Base-by-base conservation (phyloP, 495 filamentous ascomycete species). In the Massariosphaeria phaeospora region DNA sequence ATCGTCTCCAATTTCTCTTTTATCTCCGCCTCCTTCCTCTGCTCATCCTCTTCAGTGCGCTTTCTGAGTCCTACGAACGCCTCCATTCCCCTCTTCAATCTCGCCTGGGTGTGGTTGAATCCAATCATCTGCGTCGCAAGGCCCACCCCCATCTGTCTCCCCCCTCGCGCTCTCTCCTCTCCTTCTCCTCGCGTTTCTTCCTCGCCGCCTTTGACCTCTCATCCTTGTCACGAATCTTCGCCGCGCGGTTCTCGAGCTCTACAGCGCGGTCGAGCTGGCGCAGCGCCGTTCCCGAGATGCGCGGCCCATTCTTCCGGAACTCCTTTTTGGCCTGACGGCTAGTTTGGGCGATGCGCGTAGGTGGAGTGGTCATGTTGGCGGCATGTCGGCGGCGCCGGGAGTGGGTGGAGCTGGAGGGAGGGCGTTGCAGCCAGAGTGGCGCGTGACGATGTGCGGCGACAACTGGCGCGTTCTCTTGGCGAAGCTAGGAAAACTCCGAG, bases 91-190 rank as follows among this genome's bases (percentile, higher is more conserved):
- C 13, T 55, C 58, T 61, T 63, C 47, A 66, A 23, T 44, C 30
- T 40, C 42, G 46, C 43, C 52, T 66, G 63, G 8, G 55, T 61
- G 27, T 61, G 61, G 45, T 38, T 61, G 35, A 53, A 66, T 24
- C 63, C 63, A 29, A 53, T 36, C 52, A 66, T 26, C 44, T 66
- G 63, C n/a, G 63, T 66, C 20, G 63, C 63, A 34, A 64, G 15
- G 11, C 63, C 61, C 10, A 66, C 35, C 5, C 63, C 63, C n/a
- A 46, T 9, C 29, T 51, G 51, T 27, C 50, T 45, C 40, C 63
- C 39, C 11, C 33, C 21, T 64, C 42, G 15, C 41, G 24, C 24
- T 66, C 63, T 30, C 55, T 60, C 26, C 33, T 17, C 38, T 66
- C 63, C 40, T 43, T 52, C 48, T 57, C 57, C 34, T 51, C 57